Conservation (phyloP, 108 stramenopile genomes). For the Cylindrotheca fusiformis region DNA sequence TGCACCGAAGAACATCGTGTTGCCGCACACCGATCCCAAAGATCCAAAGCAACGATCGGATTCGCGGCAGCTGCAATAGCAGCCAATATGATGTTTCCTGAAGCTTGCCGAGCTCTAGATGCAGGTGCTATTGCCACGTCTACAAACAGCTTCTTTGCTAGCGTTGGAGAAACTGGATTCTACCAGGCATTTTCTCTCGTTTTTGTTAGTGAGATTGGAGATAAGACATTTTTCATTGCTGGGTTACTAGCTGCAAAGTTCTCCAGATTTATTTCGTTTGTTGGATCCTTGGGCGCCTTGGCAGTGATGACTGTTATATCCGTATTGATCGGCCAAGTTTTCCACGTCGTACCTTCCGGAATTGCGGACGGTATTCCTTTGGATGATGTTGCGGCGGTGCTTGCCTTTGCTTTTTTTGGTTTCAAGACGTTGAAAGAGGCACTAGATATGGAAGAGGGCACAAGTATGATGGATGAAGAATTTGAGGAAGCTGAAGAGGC, state of each 20-base stretch:
- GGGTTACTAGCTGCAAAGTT: slow-evolving; percentile 92
- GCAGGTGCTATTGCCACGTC: slow-evolving; percentile 6
- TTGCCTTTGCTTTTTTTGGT: slow-evolving; percentile 98
- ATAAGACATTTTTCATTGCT: slow-evolving; percentile 99
- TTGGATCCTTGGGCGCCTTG: slow-evolving; percentile 91
- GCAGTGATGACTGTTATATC: slow-evolving; percentile 95
- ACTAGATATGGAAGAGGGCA: slow-evolving; percentile 62
- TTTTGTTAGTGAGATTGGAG: slow-evolving; percentile 98
- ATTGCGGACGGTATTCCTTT: slow-evolving; percentile 71
- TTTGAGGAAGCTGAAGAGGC: slow-evolving; percentile 92
- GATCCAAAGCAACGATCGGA: no score
- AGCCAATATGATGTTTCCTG: not conserved
- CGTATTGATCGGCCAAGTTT: slow-evolving; percentile 92
- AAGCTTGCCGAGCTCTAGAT: no score
- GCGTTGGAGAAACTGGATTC: slow-evolving; percentile 79
- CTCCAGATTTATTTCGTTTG: slow-evolving; percentile 82
- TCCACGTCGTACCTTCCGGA: slow-evolving; percentile 87
- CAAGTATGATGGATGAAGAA: slow-evolving; percentile 91
- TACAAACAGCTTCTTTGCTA: slow-evolving; percentile 21
- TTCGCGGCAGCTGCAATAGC: no score
- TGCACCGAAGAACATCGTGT: no score
- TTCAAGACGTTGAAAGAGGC: slow-evolving; percentile 93
- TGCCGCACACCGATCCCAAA: no score
- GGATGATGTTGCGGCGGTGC: slow-evolving; percentile 88
- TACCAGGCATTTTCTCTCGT: slow-evolving; percentile 92